These are phyloP conservation scores for Naematelia encephala DNA, from an alignment of 768 basidiomycete species.

Conservation along the genomic window DNA sequence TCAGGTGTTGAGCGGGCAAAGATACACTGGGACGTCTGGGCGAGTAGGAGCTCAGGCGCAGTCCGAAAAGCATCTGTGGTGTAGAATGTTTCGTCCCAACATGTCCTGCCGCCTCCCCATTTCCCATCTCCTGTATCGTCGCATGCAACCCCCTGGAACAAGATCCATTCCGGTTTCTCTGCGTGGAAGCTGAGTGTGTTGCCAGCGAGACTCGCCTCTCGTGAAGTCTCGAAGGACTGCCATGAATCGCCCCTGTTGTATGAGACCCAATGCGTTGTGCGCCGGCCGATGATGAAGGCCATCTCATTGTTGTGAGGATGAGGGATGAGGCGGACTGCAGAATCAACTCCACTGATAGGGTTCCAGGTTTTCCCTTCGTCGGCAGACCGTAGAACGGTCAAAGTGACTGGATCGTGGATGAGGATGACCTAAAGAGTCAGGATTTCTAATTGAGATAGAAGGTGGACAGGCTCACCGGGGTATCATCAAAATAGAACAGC, in stretches of 20 bases:
- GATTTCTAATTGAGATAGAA: neutral
- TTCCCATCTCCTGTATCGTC: slow-evolving; percentile 42
- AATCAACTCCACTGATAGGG: slow-evolving; percentile 56
- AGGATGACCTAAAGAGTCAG: slow-evolving; percentile 59
- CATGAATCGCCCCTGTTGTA: slow-evolving; percentile 83
- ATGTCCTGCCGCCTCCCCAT: slow-evolving; percentile 48
- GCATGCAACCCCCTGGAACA: slow-evolving; percentile 48
- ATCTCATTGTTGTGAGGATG: slow-evolving; percentile 81
- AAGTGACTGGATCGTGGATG: slow-evolving; percentile 70
- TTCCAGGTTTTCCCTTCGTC: slow-evolving; percentile 81
- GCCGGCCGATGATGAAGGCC: slow-evolving; percentile 77
- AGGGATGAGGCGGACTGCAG: slow-evolving; percentile 68
- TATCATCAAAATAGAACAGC: slow-evolving; percentile 91
- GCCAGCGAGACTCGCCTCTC: slow-evolving; percentile 48
- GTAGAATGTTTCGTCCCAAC: slow-evolving; percentile 72
- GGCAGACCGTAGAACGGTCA: slow-evolving; percentile 70
- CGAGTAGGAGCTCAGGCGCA: slow-evolving; percentile 60
- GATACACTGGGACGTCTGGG: slow-evolving; percentile 72
- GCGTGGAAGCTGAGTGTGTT: slow-evolving; percentile 85
- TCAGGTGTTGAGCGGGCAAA: slow-evolving; percentile 84
- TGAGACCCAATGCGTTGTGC: slow-evolving; percentile 79
- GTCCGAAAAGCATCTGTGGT: slow-evolving; percentile 78
- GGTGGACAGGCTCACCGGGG: slow-evolving; percentile 59
- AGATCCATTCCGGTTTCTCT: slow-evolving; percentile 56
- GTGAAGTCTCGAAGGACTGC: slow-evolving; percentile 70